phyloP scores from a whole-genome alignment of 164 flowering plant genomes.

The Sedum album region DNA sequence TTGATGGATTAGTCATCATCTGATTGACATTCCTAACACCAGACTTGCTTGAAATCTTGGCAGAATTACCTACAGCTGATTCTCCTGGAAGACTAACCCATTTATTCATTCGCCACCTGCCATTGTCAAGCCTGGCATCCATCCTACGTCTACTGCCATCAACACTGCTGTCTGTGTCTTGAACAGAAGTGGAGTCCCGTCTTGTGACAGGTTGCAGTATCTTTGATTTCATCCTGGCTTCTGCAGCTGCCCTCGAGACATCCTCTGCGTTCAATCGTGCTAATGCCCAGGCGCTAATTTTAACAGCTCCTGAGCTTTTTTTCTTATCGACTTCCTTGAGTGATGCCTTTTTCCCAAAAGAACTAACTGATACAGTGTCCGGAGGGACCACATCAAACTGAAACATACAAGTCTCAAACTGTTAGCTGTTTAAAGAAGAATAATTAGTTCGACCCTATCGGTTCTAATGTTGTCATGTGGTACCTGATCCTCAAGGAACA shows the following conservation, averaged over 20 bases:
- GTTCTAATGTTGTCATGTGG: background rate
- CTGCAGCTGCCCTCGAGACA: conserved; percentile 78
- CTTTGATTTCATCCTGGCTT: conserved; percentile 82
- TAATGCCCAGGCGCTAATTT: conserved; percentile 90
- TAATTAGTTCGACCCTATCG: background rate
- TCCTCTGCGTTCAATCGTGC: conserved; percentile 90
- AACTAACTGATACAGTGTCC: conserved; percentile 64
- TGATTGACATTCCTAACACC: conserved; percentile 20
- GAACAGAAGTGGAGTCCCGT: conserved; percentile 31
- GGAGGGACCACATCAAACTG: conserved; percentile 98
- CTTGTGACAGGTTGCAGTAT: conserved; percentile 71
- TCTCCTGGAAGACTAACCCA: conserved; percentile 64
- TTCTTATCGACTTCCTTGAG: conserved; percentile 48
- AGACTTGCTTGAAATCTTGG: conserved; percentile 29
- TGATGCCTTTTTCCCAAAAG: conserved; percentile 47
- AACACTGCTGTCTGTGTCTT: conserved; percentile 59
- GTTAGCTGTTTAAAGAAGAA: background rate
- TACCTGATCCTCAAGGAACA: conserved; percentile 98
- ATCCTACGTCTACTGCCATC: conserved; percentile 63
- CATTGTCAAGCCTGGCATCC: conserved; percentile 46
- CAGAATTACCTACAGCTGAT: conserved; percentile 36
- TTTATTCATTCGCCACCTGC: conserved; percentile 42
- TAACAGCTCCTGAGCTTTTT: conserved; percentile 58
- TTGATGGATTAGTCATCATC: conserved; percentile 28
- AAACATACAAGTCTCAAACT: background rate